Evolutionary conservation across 805 yeast genomes (phyloP).

Genomic region (Teunomyces lycoperdinae): DNA sequence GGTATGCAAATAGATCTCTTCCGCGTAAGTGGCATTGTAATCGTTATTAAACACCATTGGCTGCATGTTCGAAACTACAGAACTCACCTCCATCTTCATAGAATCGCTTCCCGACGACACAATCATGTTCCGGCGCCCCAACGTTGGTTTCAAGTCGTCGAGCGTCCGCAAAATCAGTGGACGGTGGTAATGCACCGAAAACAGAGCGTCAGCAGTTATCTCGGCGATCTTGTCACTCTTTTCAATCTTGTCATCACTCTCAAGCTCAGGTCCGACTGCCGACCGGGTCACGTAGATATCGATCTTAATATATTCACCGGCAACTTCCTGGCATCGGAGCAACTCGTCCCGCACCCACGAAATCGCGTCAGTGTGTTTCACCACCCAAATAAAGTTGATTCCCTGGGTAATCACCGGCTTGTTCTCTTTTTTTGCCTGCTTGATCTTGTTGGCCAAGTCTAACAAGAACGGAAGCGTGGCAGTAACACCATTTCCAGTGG

Average conservation of each 20-base stretch:
- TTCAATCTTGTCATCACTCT: no score
- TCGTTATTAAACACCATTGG: conserved; percentile 24
- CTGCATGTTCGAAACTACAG: conserved; percentile 41
- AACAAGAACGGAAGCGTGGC: conserved; percentile 46
- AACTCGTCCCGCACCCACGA: conserved; percentile 42
- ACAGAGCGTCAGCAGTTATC: background rate
- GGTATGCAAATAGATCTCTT: conserved; percentile 50
- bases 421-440: conserved; percentile 6
- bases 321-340: conserved; percentile 19
- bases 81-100: conserved; percentile 38
- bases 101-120: conserved; percentile 47
- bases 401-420: conserved; percentile 16
- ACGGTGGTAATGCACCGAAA: conserved; percentile 17
- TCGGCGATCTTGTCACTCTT: background rate
- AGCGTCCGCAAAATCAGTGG: conserved; percentile 20
- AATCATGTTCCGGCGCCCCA: conserved; percentile 35
- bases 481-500: conserved; percentile 54
- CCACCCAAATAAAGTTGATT: conserved; percentile 46
- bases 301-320: conserved; percentile 25
- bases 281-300: conserved; percentile 21
- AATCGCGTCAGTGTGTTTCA: conserved; percentile 29
- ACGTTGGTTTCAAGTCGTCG: conserved; percentile 9
- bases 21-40: conserved; percentile 23
- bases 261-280: background rate
- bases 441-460: conserved; percentile 16